Evolutionary conservation across 352 stramenopile genomes (phyloP), one percentile per base, ranked within the genome.

Genomic region (Nothophytophthora sp.): DNA sequence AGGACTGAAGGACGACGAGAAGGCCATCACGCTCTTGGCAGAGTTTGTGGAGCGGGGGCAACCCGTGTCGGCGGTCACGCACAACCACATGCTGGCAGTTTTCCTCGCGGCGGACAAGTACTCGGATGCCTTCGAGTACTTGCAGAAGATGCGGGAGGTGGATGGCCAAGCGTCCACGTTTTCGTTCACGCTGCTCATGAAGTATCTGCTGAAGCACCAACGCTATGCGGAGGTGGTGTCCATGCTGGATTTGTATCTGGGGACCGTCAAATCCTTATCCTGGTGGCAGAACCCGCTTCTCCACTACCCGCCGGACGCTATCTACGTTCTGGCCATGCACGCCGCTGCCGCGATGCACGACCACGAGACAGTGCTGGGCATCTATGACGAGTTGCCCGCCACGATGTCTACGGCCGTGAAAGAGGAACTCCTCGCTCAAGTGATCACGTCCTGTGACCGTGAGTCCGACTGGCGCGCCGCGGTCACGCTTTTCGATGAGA

Each of bases 401-500:
- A 49, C 57, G 6, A 76, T 74, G 55, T 79, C 81, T 6, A 63
- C 76, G 33, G 53, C 65, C n/a, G 68, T 92, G 43, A 79, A 77
- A 52, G 68, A 66, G 20, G 63, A 82, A 46, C 47, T 92, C 22
- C 71, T 81, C 6, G 40, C 55, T 15, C 30, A 80, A 27, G 70
- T 70, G 16, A 67, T 95, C 12, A 59, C 57, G 34, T 89, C 82
- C 18, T 88, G 78, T 36, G 79, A 90, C 32, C 58, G 57, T 16
- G 51, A 85, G 13, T 70, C 71, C 19, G 85, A 93, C 60, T 95
- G 85, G 85, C 73, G 81, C 12, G 56, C 59, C 9, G 84, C 82
- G 11, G 85, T 95, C 38, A 77, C 81, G 18, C 53, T 92, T 45
- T 95, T 90, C 50, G 81, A 87, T 49, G 75, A 88, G 35, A 70